A percentile compares a stretch with the other conserved stretches of the same genome.
phyloP scores from a whole-genome alignment of 2,329 filamentous ascomycete species.

The Xylariaceae sp. region DNA sequence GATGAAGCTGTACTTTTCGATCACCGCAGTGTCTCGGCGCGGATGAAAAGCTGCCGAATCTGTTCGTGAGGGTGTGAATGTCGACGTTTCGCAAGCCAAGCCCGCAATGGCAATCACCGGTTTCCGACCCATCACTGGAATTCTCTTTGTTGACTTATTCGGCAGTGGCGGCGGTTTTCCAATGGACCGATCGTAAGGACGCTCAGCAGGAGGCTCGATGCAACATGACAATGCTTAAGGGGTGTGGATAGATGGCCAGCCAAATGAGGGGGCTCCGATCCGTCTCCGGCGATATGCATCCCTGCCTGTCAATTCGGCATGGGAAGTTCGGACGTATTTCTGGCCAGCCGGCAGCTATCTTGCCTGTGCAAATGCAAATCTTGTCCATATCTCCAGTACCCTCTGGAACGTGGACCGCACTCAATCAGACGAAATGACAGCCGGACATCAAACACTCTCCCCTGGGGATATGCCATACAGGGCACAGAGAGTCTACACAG shows the following conservation, averaged over 20 bases:
- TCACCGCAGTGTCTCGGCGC: constrained; percentile 36
- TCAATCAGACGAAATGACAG: not conserved
- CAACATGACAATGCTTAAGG: too few species aligned
- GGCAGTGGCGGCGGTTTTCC: not conserved
- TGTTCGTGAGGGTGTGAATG: constrained; percentile 47
- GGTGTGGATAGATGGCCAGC: too few species aligned
- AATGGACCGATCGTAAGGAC: not conserved
- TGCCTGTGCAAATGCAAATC: too few species aligned
- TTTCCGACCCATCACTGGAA: not conserved
- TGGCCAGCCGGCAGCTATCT: not conserved
- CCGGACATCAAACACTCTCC: not conserved
- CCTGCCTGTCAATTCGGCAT: not conserved
- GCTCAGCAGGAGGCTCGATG: not conserved
- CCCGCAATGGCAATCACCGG: constrained; percentile 48
- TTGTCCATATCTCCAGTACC: not conserved
- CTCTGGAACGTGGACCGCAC: not conserved
- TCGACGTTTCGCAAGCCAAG: constrained; percentile 50
- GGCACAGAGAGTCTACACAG: too few species aligned
- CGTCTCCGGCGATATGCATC: too few species aligned
- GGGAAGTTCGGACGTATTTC: not conserved
- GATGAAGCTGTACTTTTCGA: constrained; percentile 42
- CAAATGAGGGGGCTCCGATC: too few species aligned
- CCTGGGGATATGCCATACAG: not conserved
- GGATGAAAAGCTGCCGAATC: constrained; percentile 45
- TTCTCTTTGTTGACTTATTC: not conserved